Base-by-base conservation (phyloP, 257 asterid species). In the Nicotiana sylvestris region DNA sequence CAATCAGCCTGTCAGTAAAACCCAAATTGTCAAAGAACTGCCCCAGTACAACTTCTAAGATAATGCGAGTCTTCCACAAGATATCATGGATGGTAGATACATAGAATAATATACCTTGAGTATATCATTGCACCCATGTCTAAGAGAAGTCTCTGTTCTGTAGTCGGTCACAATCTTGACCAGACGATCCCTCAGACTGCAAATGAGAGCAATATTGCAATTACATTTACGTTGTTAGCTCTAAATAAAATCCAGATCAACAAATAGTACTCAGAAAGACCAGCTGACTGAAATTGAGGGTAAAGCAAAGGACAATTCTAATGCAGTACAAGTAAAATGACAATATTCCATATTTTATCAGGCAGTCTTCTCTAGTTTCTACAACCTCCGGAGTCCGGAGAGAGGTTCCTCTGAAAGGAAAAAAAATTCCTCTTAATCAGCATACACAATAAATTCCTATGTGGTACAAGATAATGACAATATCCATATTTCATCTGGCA, bases 121-220 rank as follows among this genome's bases (percentile, higher is more conserved):
- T 78, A 96, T 96, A 82, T 90, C 92, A 83, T 96, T 96, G 88
- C 99, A 96, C 56, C 98, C 97, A 85, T 91, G 97, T 85, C 98
- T 88, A 29, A 94, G 97, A 85, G 98, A 96, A 69, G 98, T 94
- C 90, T 96, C 99, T 18, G 98, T 96, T 82, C 98, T 86, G 85
- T 96, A 96, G 90, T 96, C 99, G 2, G 98, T 96, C 88, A 96
- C 89, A 88, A 94, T 94, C 89, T 96, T 96, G 82, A 96, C 98
- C n/a, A 94, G 90, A 80, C 97, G 97, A 81, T 96, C 98, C 83
- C 99, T 95, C 85, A 96, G 86, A 90, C 98, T 96, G 93, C 87
- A 87, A 84, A 81, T 77, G 83, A 78, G 84, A 85, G 84, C 81
- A 85, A 55, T 68, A 72, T 80, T 27, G 58, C 80, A 76, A 66